Evolutionary conservation across 2,329 filamentous ascomycete genomes (phyloP).

Genomic region (Penicillium italicum): DNA sequence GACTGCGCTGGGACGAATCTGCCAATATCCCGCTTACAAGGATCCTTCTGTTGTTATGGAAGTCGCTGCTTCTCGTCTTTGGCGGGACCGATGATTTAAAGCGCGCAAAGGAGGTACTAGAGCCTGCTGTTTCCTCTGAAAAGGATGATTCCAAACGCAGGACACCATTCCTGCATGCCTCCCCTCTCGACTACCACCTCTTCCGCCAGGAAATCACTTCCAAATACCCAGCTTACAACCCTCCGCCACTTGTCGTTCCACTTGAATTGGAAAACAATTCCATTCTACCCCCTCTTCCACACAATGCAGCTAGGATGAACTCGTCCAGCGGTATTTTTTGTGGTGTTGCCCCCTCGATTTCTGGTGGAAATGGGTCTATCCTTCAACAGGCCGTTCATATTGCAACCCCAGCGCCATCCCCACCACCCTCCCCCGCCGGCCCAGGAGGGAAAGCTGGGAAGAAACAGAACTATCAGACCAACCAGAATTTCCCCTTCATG

Average conservation of each 20-base stretch:
- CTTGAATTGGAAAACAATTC: conserved; percentile 88
- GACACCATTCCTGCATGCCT: conserved; percentile 82
- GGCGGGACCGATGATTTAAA: conserved; percentile 73
- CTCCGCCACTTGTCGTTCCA: conserved; percentile 76
- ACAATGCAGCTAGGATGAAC: conserved; percentile 63
- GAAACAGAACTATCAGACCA: conserved; percentile 99
- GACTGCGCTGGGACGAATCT: conserved; percentile 65
- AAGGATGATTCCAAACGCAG: conserved; percentile 50
- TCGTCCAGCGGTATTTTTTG: conserved; percentile 61
- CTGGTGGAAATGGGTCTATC: conserved; percentile 61
- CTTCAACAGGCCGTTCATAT: conserved; percentile 96
- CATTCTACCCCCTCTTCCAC: conserved; percentile 78
- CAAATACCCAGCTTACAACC: conserved; percentile 95
- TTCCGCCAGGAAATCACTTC: conserved; percentile 96
- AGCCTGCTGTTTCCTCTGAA: conserved; percentile 50
- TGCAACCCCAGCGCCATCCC: conserved; percentile 93
- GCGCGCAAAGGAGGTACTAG: conserved; percentile 67
- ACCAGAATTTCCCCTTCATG: conserved; percentile 97
- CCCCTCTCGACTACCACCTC: conserved; percentile 90
- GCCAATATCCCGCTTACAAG: conserved; percentile 57
- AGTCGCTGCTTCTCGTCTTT: conserved; percentile 79
- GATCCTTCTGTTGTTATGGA: conserved; percentile 86
- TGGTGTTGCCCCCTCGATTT: conserved; percentile 48
- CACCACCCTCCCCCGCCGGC: conserved; percentile 83
- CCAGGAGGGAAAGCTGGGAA: conserved; percentile 86